A percentile compares a stretch with the other conserved stretches of the same genome.
These are phyloP conservation scores for Puccinia triticina DNA, from an alignment of 1,284 basidiomycete species.

Conservation along the genomic window DNA sequence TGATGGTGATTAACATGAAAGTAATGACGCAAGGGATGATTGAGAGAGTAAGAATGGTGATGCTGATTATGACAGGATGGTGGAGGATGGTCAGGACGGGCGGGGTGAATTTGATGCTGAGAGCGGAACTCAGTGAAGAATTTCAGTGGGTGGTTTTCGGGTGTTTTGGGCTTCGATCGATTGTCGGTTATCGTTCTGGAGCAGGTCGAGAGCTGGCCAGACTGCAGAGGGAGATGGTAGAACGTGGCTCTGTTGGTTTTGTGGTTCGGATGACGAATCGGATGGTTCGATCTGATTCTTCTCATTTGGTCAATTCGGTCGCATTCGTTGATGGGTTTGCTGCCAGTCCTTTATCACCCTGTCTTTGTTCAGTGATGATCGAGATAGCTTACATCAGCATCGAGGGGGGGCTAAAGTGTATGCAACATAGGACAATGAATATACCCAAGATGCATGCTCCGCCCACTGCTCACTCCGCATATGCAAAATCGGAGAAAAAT, in stretches of 20 bases:
- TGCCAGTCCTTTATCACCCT: too few species aligned
- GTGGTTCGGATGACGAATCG: constrained; percentile 21
- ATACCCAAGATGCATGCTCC: not conserved
- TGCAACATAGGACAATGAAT: not conserved
- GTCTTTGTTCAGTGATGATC: not conserved
- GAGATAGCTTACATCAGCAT: constrained; percentile 2
- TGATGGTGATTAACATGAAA: constrained; percentile 18
- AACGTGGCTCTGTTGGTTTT: not conserved
- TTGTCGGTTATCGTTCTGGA: not conserved
- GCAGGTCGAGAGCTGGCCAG: not conserved
- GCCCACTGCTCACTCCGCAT: not conserved
- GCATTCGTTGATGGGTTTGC: not conserved
- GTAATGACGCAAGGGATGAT: constrained; percentile 3
- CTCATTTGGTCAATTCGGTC: constrained; percentile 10
- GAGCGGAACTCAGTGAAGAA: constrained; percentile 10
- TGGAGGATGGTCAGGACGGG: not conserved
- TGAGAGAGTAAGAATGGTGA: not conserved
- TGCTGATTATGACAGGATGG: not conserved
- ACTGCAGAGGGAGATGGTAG: not conserved
- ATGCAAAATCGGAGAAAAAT: constrained; percentile 23
- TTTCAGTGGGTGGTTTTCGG: constrained; percentile 26
- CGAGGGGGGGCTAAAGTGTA: not conserved
- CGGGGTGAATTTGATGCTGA: not conserved
- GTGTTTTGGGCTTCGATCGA: not conserved
- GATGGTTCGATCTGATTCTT: constrained; percentile 17